Percentiles rank a stretch among this genome's conserved stretches.
Conservation (phyloP, 108 stramenopile genomes). For the Epipyxis sp. region DNA sequence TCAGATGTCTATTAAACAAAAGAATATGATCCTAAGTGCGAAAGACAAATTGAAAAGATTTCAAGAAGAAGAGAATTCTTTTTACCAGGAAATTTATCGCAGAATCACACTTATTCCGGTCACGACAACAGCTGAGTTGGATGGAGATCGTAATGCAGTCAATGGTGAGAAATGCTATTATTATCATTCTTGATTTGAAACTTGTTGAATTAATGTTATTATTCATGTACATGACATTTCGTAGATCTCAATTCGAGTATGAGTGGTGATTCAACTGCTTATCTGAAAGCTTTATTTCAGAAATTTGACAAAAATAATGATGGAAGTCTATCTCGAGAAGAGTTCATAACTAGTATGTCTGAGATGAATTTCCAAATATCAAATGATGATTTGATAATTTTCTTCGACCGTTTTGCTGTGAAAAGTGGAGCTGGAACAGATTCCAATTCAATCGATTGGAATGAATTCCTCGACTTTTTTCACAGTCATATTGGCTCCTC, state of each 20-base stretch:
- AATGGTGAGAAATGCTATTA: too few relatives aligned
- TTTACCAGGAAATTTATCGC: constrained; percentile 23
- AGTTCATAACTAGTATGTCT: constrained; percentile 24
- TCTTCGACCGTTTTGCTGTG: constrained; percentile 33
- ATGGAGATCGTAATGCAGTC: background rate
- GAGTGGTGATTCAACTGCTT: background rate
- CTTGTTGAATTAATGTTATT: too few relatives aligned
- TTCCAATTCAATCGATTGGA: constrained; percentile 35
- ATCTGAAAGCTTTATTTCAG: constrained; percentile 8
- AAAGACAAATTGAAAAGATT: background rate
- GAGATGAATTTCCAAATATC: constrained; percentile 23
- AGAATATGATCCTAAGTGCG: background rate
- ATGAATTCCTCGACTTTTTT: constrained; percentile 35
- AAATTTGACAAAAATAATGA: constrained; percentile 33
- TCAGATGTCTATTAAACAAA: background rate
- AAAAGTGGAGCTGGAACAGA: background rate
- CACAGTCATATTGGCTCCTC: constrained; percentile 11
- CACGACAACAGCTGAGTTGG: background rate
- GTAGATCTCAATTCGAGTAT: background rate
- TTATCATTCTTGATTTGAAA: too few relatives aligned
- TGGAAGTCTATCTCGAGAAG: constrained; percentile 26
- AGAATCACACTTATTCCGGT: background rate
- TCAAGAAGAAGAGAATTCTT: background rate
- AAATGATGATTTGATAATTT: constrained; percentile 29
- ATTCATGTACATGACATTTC: too few relatives aligned